Conservation (phyloP, 805 yeast genomes). For the Candida nitratophila region DNA sequence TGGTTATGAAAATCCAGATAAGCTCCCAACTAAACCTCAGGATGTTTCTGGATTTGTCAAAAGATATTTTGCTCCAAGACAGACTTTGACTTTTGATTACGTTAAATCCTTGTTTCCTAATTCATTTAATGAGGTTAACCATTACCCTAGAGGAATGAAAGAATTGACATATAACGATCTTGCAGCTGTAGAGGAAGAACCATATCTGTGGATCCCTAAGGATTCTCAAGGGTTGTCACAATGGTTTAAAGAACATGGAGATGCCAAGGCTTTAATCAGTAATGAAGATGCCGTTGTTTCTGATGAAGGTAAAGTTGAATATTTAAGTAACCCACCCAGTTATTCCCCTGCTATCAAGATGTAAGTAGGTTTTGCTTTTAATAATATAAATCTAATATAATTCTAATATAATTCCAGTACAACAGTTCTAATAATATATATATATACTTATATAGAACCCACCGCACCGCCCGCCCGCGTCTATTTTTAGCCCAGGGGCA, state of each 20-base stretch:
- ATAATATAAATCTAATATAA: no score
- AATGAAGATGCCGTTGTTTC: slow-evolving; percentile 52
- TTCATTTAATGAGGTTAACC: slow-evolving; percentile 22
- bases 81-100: slow-evolving; percentile 31
- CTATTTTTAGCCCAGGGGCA: no score
- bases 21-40: slow-evolving; percentile 5
- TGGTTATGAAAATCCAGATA: slow-evolving; percentile 1
- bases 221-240: slow-evolving; percentile 64
- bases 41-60: slow-evolving; percentile 8
- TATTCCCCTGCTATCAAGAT: slow-evolving; percentile 38
- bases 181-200: slow-evolving; percentile 45
- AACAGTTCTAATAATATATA: no score
- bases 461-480: no score
- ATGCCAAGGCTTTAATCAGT: slow-evolving; percentile 46
- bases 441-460: no score
- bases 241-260: slow-evolving; percentile 48
- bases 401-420: no score
- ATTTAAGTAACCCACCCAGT: slow-evolving; percentile 64
- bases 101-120: slow-evolving; percentile 36
- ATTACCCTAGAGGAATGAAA: slow-evolving; percentile 5
- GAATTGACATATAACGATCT: slow-evolving; percentile 43
- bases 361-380: neutral
- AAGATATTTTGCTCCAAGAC: slow-evolving; percentile 38
- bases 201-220: slow-evolving; percentile 64
- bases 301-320: slow-evolving; percentile 48